A percentile compares a stretch with the other conserved stretches of the same genome.
phyloP scores from a whole-genome alignment of 2,329 filamentous ascomycete genomes.

The Leptodontidium sp. region DNA sequence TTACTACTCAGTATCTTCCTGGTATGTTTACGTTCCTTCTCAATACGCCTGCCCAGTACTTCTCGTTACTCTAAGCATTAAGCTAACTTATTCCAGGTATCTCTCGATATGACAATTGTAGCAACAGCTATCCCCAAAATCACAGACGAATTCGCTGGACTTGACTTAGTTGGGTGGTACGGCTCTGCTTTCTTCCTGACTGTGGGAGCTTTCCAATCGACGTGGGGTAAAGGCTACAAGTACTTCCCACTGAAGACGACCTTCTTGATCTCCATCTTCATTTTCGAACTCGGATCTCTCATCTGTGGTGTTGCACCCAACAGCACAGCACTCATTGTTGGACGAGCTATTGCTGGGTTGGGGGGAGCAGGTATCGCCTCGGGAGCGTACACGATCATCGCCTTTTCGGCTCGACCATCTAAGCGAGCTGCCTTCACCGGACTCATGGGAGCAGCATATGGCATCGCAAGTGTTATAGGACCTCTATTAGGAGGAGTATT shows the following conservation, averaged over 20 bases:
- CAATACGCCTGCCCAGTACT: background rate
- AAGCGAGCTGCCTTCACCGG: conserved; percentile 49
- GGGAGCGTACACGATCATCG: conserved; percentile 56
- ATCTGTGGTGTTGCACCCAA: conserved; percentile 50
- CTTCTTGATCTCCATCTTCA: conserved; percentile 45
- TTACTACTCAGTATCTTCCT: conserved; percentile 58
- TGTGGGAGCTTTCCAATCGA: conserved; percentile 48
- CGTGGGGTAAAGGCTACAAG: conserved; percentile 47
- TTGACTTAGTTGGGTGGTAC: conserved; percentile 63
- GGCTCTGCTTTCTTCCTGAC: conserved; percentile 63
- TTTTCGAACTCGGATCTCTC: conserved; percentile 50
- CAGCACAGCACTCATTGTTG: conserved; percentile 48
- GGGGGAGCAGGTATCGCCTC: conserved; percentile 48
- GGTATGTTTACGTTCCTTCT: conserved; percentile 32
- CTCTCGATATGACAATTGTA: conserved; percentile 59
- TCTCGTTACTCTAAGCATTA: background rate
- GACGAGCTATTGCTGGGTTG: conserved; percentile 48
- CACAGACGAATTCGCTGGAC: conserved; percentile 59
- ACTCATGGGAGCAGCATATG: conserved; percentile 46
- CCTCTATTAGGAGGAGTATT: conserved; percentile 50
- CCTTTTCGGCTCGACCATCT: conserved; percentile 46
- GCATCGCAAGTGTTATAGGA: conserved; percentile 44
- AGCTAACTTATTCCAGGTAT: conserved; percentile 36
- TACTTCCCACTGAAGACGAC: conserved; percentile 47
- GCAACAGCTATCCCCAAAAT: conserved; percentile 65